A percentile compares a stretch with the other conserved stretches of the same genome.
Evolutionary conservation across 2,329 filamentous ascomycete genomes (phyloP).

Genomic region (Aspergillus transmontanensis): DNA sequence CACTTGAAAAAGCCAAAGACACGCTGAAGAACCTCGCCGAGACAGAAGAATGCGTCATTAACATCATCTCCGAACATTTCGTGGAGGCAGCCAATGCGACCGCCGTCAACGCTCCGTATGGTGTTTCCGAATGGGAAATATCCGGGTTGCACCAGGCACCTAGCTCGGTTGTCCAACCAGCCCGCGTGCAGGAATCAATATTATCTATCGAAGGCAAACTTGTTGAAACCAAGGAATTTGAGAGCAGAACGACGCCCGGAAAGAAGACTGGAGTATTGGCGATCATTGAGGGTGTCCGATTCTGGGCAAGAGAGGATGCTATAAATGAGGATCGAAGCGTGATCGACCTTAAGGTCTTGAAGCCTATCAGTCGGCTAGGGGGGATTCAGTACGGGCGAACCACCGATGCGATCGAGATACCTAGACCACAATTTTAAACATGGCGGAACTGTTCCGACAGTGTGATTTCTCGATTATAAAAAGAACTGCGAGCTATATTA

Average conservation of each 20-base stretch:
- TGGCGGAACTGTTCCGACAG: not conserved
- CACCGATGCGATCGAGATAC: conserved; percentile 72
- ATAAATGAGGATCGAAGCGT: conserved; percentile 74
- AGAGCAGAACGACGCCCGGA: conserved; percentile 69
- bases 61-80: conserved; percentile 82
- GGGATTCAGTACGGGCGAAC: conserved; percentile 81
- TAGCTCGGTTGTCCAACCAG: conserved; percentile 66
- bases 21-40: conserved; percentile 70
- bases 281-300: conserved; percentile 79
- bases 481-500: not conserved
- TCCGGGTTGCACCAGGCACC: conserved; percentile 72
- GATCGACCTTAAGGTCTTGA: conserved; percentile 74
- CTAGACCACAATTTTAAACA: conserved; percentile 34
- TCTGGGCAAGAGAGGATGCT: conserved; percentile 89
- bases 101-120: conserved; percentile 75
- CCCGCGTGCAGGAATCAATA: conserved; percentile 78
- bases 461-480: not conserved
- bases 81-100: conserved; percentile 86
- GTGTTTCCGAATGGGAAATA: conserved; percentile 76
- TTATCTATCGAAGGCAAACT: conserved; percentile 82
- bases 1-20: conserved; percentile 70
- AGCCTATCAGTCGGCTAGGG: conserved; percentile 76
- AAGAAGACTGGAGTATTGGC: conserved; percentile 74
- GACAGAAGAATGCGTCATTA: conserved; percentile 76
- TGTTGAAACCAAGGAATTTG: conserved; percentile 73